Percentiles rank a stretch among this genome's conserved stretches.
Conservation (phyloP, 352 stramenopile species). For the Globisporangium emineosum region DNA sequence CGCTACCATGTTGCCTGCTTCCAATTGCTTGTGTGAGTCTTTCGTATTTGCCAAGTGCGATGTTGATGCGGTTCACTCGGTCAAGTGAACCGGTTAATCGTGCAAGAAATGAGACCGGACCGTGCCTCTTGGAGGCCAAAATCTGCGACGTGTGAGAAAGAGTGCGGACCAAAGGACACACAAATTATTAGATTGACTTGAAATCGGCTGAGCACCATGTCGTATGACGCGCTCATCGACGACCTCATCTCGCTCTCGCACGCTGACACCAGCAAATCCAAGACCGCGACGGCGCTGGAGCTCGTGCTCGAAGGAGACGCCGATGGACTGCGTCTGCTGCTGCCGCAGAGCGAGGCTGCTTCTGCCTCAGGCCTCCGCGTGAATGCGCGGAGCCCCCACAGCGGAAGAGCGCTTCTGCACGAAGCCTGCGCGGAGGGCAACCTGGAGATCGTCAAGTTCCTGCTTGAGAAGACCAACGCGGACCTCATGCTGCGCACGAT, state of each 20-base stretch:
- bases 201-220: too few relatives aligned
- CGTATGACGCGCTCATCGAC: conserved; percentile 41
- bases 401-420: conserved; percentile 56
- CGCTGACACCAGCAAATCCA: background rate
- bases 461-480: conserved; percentile 40
- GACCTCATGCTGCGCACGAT: conserved; percentile 64
- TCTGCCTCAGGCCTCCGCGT: conserved; percentile 17
- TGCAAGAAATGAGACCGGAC: background rate
- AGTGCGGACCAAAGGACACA: conserved; percentile 2
- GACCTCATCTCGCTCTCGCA: conserved; percentile 33
- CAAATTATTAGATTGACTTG: too few relatives aligned
- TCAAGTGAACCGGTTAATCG: conserved; percentile 8
- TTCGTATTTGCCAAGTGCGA: background rate
- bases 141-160: conserved; percentile 31
- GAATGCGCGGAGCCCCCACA: conserved; percentile 33
- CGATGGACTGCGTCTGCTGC: conserved; percentile 22
- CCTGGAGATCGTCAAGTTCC: conserved; percentile 48
- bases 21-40: background rate
- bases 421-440: conserved; percentile 52
- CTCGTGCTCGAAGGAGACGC: conserved; percentile 30
- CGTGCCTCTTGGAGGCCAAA: background rate
- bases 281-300: conserved; percentile 21
- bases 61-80: conserved; percentile 9
- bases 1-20: conserved; percentile 14
- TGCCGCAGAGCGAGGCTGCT: conserved; percentile 12